A percentile compares a stretch with the other conserved stretches of the same genome.
These are phyloP conservation scores for Seiridium cupressi DNA, from an alignment of 2,329 filamentous ascomycete species.

Conservation along the genomic window DNA sequence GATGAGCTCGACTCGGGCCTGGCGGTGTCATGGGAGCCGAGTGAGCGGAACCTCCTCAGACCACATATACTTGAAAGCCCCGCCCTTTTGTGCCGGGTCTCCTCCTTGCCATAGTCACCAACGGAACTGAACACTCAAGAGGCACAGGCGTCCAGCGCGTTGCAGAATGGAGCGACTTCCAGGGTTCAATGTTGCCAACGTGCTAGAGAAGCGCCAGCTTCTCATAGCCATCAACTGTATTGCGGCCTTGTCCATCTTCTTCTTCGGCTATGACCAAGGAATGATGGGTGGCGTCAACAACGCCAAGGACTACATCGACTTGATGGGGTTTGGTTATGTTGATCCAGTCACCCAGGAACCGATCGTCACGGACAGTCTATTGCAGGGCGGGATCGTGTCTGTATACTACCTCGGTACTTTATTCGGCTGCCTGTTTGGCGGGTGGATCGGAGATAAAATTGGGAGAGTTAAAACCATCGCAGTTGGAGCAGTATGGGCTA, in stretches of 20 bases:
- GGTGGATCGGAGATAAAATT: constrained; percentile 61
- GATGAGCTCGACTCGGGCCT: constrained; percentile 1
- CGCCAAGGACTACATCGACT: constrained; percentile 59
- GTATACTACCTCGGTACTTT: constrained; percentile 59
- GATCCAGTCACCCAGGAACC: constrained; percentile 44
- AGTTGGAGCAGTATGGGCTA: constrained; percentile 54
- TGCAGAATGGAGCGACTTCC: constrained; percentile 27
- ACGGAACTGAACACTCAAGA: no score
- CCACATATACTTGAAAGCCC: neutral
- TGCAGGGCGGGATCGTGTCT: constrained; percentile 62
- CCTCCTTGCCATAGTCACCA: neutral
- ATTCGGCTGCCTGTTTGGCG: constrained; percentile 61
- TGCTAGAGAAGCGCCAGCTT: constrained; percentile 28
- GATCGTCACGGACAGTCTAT: constrained; percentile 55
- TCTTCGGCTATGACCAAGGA: constrained; percentile 61
- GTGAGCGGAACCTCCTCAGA: neutral
- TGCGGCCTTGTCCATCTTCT: constrained; percentile 65
- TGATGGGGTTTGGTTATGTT: constrained; percentile 64
- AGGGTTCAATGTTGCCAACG: constrained; percentile 29
- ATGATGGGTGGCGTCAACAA: constrained; percentile 51
- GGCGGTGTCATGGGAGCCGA: neutral
- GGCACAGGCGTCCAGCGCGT: no score
- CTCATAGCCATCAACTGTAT: constrained; percentile 54
- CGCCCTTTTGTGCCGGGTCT: neutral
- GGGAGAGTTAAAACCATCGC: constrained; percentile 65